Conservation (phyloP, 345 rosid species). For the Passiflora organensis region DNA sequence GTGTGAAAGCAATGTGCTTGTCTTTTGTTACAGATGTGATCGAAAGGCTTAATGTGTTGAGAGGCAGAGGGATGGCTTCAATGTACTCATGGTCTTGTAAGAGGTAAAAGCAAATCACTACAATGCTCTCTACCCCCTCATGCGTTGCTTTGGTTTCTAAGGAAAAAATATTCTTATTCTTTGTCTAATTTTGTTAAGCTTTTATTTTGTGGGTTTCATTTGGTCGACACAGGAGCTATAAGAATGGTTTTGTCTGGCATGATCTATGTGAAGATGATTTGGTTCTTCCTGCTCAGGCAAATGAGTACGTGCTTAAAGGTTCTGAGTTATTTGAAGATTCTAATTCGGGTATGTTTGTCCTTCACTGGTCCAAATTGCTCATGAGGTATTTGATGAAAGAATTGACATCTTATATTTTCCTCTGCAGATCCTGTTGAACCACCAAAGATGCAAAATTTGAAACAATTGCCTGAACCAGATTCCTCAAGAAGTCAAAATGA, state of each 20-base stretch:
- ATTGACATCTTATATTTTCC: too few species aligned
- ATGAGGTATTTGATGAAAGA: too few species aligned
- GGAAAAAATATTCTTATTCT: not conserved
- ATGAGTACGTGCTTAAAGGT: conserved; percentile 91
- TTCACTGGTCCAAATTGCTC: not conserved
- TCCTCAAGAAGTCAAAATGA: conserved; percentile 77
- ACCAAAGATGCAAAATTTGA: conserved; percentile 18
- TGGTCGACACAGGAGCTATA: conserved; percentile 64
- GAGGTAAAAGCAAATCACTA: conserved; percentile 38
- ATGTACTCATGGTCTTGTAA: conserved; percentile 93
- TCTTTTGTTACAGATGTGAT: conserved; percentile 54
- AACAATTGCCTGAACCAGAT: conserved; percentile 59
- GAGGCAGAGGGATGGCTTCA: conserved; percentile 94
- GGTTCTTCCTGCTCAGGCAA: conserved; percentile 81
- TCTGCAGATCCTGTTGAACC: conserved; percentile 17
- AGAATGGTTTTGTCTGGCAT: conserved; percentile 97
- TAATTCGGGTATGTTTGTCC: conserved; percentile 41
- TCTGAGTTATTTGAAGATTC: conserved; percentile 80
- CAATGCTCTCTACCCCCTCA: not conserved
- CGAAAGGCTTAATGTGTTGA: conserved; percentile 75
- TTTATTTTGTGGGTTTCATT: not conserved
- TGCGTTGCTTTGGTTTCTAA: too few species aligned
- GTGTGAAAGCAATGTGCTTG: not conserved
- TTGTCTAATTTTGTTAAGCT: not conserved
- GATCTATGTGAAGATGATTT: conserved; percentile 82